A percentile compares a stretch with the other conserved stretches of the same genome.
Evolutionary conservation across 495 filamentous ascomycete species (phyloP).

Genomic region (Venustampulla echinocandica): DNA sequence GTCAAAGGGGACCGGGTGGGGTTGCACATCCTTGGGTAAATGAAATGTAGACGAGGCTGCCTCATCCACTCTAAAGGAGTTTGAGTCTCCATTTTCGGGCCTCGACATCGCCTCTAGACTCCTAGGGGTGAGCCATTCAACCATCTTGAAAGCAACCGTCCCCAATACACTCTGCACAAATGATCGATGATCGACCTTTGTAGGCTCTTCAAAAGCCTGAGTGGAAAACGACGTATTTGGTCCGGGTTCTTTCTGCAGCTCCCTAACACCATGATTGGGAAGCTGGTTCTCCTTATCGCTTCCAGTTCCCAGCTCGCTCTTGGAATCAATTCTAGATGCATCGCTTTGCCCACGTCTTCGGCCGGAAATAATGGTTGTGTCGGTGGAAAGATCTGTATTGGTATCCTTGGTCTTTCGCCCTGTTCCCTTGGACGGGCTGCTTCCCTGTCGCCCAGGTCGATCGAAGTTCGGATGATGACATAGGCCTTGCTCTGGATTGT

Average conservation of each 20-base stretch:
- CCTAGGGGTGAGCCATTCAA: conserved; percentile 64
- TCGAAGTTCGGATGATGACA: conserved; percentile 45
- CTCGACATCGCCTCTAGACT: conserved; percentile 12
- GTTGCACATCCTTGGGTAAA: background rate
- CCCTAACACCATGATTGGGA: too few relatives aligned
- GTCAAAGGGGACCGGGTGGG: background rate
- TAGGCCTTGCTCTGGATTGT: conserved; percentile 65
- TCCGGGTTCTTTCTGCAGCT: too few relatives aligned
- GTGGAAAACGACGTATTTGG: background rate
- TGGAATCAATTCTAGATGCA: too few relatives aligned
- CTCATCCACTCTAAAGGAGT: background rate
- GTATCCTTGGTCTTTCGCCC: background rate
- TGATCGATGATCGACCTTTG: conserved; percentile 69
- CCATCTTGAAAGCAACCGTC: conserved; percentile 66
- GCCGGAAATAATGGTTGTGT: background rate
- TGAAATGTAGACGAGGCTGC: background rate
- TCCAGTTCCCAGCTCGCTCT: too few relatives aligned
- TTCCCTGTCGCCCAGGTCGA: conserved; percentile 16
- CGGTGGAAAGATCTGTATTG: background rate
- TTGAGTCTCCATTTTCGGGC: background rate
- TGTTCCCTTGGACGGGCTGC: background rate
- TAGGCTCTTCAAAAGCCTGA: conserved; percentile 24
- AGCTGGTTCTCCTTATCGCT: too few relatives aligned
- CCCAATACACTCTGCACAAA: conserved; percentile 78
- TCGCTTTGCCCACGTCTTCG: too few relatives aligned